These are phyloP conservation scores for Biancaea sappan DNA, from an alignment of 306 rosid species.

Conservation along the genomic window DNA sequence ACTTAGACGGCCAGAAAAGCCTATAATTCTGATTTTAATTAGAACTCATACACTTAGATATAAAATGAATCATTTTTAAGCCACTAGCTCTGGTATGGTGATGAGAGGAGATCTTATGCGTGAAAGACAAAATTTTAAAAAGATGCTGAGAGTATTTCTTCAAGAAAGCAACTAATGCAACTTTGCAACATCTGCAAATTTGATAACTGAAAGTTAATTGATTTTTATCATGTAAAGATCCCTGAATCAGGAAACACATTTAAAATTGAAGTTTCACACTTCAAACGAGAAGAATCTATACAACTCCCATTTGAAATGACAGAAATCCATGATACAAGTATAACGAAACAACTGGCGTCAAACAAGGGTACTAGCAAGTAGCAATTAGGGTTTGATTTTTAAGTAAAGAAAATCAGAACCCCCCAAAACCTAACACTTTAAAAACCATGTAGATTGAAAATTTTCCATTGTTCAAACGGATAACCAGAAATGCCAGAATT, in stretches of 20 bases:
- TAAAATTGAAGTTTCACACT: slow-evolving; percentile 17
- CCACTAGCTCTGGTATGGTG: not conserved
- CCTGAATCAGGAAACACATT: slow-evolving; percentile 12
- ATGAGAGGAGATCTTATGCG: no score
- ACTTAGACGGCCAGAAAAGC: slow-evolving; percentile 3
- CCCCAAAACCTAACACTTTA: no score
- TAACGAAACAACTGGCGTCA: slow-evolving; percentile 13
- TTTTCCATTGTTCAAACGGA: not conserved
- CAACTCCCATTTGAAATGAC: slow-evolving; percentile 14
- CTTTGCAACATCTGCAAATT: slow-evolving; percentile 9
- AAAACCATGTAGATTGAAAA: slow-evolving; percentile 17
- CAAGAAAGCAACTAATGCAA: slow-evolving; percentile 10
- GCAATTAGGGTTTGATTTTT: slow-evolving; percentile 26
- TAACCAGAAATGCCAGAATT: slow-evolving; percentile 12
- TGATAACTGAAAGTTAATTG: slow-evolving; percentile 1
- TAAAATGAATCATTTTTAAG: not conserved
- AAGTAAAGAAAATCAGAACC: not conserved
- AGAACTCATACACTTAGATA: slow-evolving; percentile 10
- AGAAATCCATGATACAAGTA: not conserved
- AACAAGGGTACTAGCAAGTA: not conserved
- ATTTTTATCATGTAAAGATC: slow-evolving; percentile 5
- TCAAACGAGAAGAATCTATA: not conserved
- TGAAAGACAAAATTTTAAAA: not conserved
- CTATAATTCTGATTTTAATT: not conserved
- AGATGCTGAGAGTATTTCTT: not conserved